A percentile compares a stretch with the other conserved stretches of the same genome.
phyloP scores from a whole-genome alignment of 305 asterid genomes.

The Solanum hybrid region DNA sequence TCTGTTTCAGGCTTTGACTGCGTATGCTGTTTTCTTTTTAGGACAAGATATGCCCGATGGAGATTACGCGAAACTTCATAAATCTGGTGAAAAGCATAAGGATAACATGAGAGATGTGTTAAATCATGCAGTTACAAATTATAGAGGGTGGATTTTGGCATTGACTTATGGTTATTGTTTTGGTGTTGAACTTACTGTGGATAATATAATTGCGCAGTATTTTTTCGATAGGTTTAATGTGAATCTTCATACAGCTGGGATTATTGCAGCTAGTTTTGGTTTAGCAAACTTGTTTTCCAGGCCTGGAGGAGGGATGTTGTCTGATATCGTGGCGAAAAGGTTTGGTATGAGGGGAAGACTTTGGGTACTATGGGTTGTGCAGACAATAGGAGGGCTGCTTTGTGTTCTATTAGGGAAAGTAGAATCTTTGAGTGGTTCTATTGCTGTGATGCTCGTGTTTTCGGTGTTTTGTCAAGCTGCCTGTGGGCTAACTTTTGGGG shows the following conservation, averaged over 20 bases:
- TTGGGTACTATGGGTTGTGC: constrained; percentile 66
- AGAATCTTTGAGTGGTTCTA: constrained; percentile 38
- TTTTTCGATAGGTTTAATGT: constrained; percentile 61
- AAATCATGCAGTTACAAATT: constrained; percentile 32
- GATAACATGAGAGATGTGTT: constrained; percentile 38
- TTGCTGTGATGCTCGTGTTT: constrained; percentile 56
- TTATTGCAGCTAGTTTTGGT: constrained; percentile 76
- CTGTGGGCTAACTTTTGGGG: constrained; percentile 83
- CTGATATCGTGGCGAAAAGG: constrained; percentile 46
- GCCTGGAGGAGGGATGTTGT: constrained; percentile 76
- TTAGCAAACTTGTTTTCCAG: constrained; percentile 59
- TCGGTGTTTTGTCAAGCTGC: constrained; percentile 80
- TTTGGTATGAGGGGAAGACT: constrained; percentile 79
- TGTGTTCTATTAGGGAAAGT: constrained; percentile 55
- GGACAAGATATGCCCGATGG: constrained; percentile 91
- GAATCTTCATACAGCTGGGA: constrained; percentile 66
- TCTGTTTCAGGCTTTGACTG: constrained; percentile 49
- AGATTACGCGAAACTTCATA: constrained; percentile 42
- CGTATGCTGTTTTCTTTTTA: constrained; percentile 50
- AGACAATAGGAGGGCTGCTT: constrained; percentile 54
- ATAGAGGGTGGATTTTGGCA: constrained; percentile 74
- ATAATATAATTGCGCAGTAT: constrained; percentile 76
- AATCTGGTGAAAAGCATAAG: constrained; percentile 58
- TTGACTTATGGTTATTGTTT: constrained; percentile 76
- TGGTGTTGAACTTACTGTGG: constrained; percentile 72